Percentiles rank a stretch among this genome's conserved stretches.
These are phyloP conservation scores for Lepidopterella palustris DNA, from an alignment of 495 filamentous ascomycete species.

Conservation along the genomic window DNA sequence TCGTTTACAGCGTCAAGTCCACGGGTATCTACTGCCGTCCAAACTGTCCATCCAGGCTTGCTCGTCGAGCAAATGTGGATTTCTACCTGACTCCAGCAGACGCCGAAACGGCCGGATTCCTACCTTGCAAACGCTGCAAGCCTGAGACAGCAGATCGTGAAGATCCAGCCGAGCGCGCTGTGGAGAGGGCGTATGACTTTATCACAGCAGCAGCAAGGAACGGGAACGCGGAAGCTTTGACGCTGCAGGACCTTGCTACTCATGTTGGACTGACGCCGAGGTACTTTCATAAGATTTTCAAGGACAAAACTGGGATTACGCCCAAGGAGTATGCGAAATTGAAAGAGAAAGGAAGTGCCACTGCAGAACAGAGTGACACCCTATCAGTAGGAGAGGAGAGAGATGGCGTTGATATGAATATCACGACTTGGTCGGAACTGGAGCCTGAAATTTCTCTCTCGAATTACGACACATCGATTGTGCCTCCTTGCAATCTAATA, in stretches of 20 bases:
- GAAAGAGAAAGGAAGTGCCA: neutral
- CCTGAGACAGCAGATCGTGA: constrained; percentile 41
- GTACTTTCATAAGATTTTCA: constrained; percentile 60
- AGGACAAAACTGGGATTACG: constrained; percentile 52
- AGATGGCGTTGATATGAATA: neutral
- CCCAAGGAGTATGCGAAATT: constrained; percentile 47
- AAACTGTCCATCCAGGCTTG: constrained; percentile 53
- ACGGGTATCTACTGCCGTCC: constrained; percentile 62
- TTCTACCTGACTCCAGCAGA: constrained; percentile 52
- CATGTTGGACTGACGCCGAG: constrained; percentile 51
- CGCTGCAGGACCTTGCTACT: constrained; percentile 46
- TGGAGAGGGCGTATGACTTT: constrained; percentile 42
- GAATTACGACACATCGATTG: no score
- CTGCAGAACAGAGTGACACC: neutral
- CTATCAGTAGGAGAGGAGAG: neutral
- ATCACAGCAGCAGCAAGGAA: constrained; percentile 17
- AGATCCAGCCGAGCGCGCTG: constrained; percentile 42
- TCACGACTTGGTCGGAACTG: no score
- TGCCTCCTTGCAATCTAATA: no score
- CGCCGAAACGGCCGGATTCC: constrained; percentile 51
- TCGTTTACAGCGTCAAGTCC: constrained; percentile 57
- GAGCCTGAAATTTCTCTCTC: no score
- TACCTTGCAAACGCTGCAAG: constrained; percentile 59
- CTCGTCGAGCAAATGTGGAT: constrained; percentile 53
- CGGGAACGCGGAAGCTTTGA: constrained; percentile 36